Evolutionary conservation across 805 yeast genomes (phyloP).

Genomic region (Myxozyma geophila): DNA sequence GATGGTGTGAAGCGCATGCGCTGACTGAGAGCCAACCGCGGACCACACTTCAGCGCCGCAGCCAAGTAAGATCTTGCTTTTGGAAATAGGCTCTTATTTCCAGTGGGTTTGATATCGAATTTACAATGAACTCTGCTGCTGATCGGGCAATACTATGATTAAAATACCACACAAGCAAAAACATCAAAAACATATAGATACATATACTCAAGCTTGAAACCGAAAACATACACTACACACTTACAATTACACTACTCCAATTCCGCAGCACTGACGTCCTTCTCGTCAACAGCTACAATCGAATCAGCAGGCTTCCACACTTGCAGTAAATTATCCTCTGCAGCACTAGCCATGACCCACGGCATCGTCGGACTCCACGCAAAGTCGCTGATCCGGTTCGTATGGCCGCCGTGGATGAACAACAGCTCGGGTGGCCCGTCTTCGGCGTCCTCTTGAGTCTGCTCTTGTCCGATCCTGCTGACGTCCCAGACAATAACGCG

Average conservation of each 20-base stretch:
- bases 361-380: slow-evolving; percentile 66
- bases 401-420: slow-evolving; percentile 88
- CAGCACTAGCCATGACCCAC: slow-evolving; percentile 66
- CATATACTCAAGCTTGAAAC: neutral
- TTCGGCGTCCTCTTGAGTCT: slow-evolving; percentile 58
- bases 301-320: slow-evolving; percentile 71
- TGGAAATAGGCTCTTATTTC: too few species aligned
- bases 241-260: slow-evolving; percentile 32
- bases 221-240: neutral
- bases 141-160: neutral
- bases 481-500: slow-evolving; percentile 79
- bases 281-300: slow-evolving; percentile 49
- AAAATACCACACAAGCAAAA: neutral
- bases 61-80: too few species aligned
- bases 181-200: neutral
- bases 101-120: too few species aligned
- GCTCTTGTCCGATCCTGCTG: slow-evolving; percentile 56
- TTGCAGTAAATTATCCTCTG: slow-evolving; percentile 76
- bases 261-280: slow-evolving; percentile 43
- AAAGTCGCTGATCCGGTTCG: slow-evolving; percentile 67
- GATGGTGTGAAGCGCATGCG: too few species aligned
- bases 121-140: too few species aligned
- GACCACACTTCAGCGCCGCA: too few species aligned
- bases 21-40: too few species aligned
- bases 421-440: slow-evolving; percentile 75